Evolutionary conservation across 2,329 filamentous ascomycete species (phyloP), one percentile per base, ranked within the genome.

Genomic region (Arthrocladium fulminans): DNA sequence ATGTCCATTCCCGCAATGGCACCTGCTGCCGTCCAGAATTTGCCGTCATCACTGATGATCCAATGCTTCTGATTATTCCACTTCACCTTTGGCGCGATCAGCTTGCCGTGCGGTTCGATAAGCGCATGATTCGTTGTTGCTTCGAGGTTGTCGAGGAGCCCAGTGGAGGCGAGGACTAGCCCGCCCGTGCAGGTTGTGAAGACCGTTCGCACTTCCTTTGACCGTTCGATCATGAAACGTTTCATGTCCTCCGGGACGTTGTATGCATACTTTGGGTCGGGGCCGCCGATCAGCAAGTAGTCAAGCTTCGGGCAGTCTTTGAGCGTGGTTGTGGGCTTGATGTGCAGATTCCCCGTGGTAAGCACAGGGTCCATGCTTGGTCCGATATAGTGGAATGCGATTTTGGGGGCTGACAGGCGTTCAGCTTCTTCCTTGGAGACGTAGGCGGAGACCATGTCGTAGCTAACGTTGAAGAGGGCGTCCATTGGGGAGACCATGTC

Each of bases 1-100:
- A 69, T 68, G 15, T 73, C 71, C 59, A 72, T 73, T 0, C 70
- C 72, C 3, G 71, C 70, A 13, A 67, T 57, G 0, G 71, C 68
- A 12, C 72, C 72, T 1, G 64, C 64, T 0, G 65, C 67, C 2
- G 71, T 74, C 72, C 72, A 74, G 24, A 73, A 62, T 30, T 73
- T 71, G 1, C 63, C 67, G 42, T 73, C 69, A 13, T 19, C 23
- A 17, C 27, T 23, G 1, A 67, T 49, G 47, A 72, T 59, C 69
- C 71, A 74, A 52, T 73, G 67, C 49, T 63, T 65, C 22, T 69
- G 63, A 23, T 54, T 60, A 1, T 63, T 64, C 72, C 71, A 74
- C 3, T 70, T 65, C 9, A 73, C 69, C 1, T 67, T 61, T 0
- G 71, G 67, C 3, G 60, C 64, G 6, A 55, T 51, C 22, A 61